phyloP scores from a whole-genome alignment of 2,329 filamentous ascomycete species.

The Calonectria pseudoreteaudii region DNA sequence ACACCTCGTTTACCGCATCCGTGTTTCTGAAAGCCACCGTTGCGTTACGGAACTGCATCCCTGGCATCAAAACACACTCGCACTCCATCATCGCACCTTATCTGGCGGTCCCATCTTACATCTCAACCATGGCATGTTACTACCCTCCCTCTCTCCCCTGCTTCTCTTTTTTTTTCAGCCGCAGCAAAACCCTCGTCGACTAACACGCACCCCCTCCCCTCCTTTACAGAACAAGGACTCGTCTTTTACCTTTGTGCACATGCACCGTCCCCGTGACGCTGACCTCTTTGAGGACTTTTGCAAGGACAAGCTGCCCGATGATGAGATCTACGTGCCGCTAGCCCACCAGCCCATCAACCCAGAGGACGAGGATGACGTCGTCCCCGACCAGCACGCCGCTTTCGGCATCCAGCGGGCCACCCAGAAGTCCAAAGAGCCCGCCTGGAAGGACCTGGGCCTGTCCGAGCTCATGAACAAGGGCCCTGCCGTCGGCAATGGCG shows the following conservation, averaged over 20 bases:
- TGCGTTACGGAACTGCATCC: not conserved
- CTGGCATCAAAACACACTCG: not conserved
- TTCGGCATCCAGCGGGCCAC: conserved; percentile 88
- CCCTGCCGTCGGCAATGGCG: conserved; percentile 50
- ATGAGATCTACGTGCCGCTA: conserved; percentile 85
- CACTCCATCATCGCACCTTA: not conserved
- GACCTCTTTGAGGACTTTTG: conserved; percentile 85
- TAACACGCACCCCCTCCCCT: not conserved
- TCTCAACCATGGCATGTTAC: conserved; percentile 24
- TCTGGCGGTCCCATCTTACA: not conserved
- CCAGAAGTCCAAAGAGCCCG: conserved; percentile 75
- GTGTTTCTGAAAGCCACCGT: not conserved
- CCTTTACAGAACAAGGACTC: conserved; percentile 76
- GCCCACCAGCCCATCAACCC: conserved; percentile 86
- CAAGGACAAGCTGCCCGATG: conserved; percentile 76
- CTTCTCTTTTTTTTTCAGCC: not conserved
- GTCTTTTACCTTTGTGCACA: conserved; percentile 80
- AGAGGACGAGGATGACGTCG: conserved; percentile 89
- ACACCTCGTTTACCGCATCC: not conserved
- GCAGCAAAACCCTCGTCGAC: not conserved
- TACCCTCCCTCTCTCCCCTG: not conserved
- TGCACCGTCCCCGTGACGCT: conserved; percentile 77
- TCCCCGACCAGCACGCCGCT: conserved; percentile 88
- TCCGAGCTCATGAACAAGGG: conserved; percentile 76
- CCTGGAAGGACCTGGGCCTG: conserved; percentile 85